Conservation (phyloP, 352 stramenopile genomes). For the Phytophthora pini region DNA sequence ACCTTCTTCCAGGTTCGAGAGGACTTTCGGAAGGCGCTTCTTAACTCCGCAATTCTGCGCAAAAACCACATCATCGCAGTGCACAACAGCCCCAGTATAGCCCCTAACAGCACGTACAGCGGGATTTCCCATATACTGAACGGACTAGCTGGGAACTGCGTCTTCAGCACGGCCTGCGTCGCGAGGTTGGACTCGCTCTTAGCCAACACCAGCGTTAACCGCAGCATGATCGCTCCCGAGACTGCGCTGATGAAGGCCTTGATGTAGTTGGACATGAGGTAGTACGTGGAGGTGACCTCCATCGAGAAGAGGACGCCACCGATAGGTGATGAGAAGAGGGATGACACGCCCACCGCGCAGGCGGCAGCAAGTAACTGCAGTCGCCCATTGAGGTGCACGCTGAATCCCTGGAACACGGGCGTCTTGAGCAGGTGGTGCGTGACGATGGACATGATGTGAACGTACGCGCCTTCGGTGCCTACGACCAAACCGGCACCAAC, state of each 20-base stretch:
- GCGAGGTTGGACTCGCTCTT: slow-evolving; percentile 60
- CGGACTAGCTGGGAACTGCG: slow-evolving; percentile 52
- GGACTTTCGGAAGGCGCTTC: slow-evolving; percentile 40
- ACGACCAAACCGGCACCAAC: slow-evolving; percentile 95
- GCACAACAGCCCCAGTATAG: slow-evolving; percentile 60
- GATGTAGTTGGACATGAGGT: slow-evolving; percentile 91
- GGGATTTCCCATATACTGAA: slow-evolving; percentile 81
- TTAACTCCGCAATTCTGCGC: slow-evolving; percentile 58
- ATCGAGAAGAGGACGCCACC: slow-evolving; percentile 95
- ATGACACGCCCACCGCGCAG: slow-evolving; percentile 92
- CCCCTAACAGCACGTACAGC: slow-evolving; percentile 67
- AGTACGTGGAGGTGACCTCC: slow-evolving; percentile 92
- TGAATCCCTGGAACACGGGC: slow-evolving; percentile 76
- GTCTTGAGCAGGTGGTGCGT: slow-evolving; percentile 91
- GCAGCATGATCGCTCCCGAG: slow-evolving; percentile 75
- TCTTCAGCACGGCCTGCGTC: slow-evolving; percentile 57
- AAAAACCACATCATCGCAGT: slow-evolving; percentile 68
- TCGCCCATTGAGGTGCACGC: slow-evolving; percentile 75
- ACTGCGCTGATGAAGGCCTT: slow-evolving; percentile 90
- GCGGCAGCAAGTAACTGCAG: slow-evolving; percentile 92
- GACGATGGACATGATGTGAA: slow-evolving; percentile 96
- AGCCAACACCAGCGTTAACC: slow-evolving; percentile 69
- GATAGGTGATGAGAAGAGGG: slow-evolving; percentile 93
- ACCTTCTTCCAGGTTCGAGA: slow-evolving; percentile 57
- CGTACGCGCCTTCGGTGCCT: slow-evolving; percentile 98